Conservation (phyloP, 768 basidiomycete species). For the Amanita brunnescens region DNA sequence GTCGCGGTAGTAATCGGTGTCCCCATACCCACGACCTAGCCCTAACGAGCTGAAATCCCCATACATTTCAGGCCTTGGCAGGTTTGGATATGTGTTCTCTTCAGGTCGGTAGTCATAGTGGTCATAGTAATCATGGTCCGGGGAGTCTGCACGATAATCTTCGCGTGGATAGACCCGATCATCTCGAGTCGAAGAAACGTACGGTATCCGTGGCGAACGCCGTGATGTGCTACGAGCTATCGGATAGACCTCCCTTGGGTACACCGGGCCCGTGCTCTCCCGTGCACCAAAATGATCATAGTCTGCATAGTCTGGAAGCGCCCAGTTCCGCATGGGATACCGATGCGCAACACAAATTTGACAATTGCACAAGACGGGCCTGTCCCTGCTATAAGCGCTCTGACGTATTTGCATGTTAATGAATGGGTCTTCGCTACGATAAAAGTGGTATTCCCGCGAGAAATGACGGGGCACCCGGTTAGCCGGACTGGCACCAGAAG, state of each 20-base stretch:
- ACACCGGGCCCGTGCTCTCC: not conserved
- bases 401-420: not conserved
- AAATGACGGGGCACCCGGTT: not conserved
- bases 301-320: not conserved
- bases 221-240: not conserved
- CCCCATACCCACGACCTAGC: too few species aligned
- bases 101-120: too few species aligned
- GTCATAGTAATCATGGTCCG: too few species aligned
- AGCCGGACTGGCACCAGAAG: not conserved
- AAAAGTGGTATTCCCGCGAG: not conserved
- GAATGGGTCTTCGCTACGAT: not conserved
- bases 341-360: constrained; percentile 3
- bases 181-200: not conserved
- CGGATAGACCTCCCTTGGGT: not conserved
- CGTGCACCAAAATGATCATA: not conserved
- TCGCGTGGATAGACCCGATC: not conserved
- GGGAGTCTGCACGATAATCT: too few species aligned
- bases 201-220: not conserved
- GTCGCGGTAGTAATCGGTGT: too few species aligned
- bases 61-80: too few species aligned
- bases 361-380: not conserved
- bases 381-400: not conserved
- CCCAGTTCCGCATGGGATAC: not conserved
- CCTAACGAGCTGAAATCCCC: not conserved
- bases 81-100: too few species aligned